phyloP scores from a whole-genome alignment of 768 basidiomycete genomes.

The Rhodotorula graminis region DNA sequence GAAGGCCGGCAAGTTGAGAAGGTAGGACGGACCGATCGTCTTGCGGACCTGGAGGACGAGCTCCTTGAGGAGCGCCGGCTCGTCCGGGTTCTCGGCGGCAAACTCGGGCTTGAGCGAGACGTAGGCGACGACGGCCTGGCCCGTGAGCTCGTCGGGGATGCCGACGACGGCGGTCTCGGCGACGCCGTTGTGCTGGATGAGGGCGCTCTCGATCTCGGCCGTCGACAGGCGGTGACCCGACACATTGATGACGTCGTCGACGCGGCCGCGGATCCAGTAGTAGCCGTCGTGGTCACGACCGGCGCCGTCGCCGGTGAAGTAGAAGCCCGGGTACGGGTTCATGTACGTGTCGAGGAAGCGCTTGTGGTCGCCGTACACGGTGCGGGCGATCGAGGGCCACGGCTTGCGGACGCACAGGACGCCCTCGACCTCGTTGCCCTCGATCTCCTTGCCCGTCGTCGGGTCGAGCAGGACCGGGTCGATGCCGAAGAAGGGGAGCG shows the following conservation, averaged over 20 bases:
- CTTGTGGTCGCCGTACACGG: conserved; percentile 86
- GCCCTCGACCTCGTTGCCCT: conserved; percentile 81
- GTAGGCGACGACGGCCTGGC: conserved; percentile 90
- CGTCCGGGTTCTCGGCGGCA: conserved; percentile 64
- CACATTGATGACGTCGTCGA: conserved; percentile 90
- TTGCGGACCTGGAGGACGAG: conserved; percentile 84
- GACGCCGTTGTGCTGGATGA: conserved; percentile 89
- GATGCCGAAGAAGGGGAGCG: conserved; percentile 96
- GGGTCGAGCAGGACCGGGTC: conserved; percentile 83
- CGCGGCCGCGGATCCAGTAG: conserved; percentile 93
- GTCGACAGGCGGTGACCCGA: conserved; percentile 95
- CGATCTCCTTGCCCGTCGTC: conserved; percentile 64
- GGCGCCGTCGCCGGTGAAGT: conserved; percentile 97
- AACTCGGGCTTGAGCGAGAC: conserved; percentile 95
- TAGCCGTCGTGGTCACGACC: conserved; percentile 91
- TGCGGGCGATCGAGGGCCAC: conserved; percentile 94
- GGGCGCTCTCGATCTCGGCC: conserved; percentile 93
- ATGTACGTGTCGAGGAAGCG: conserved; percentile 74
- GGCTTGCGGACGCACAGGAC: conserved; percentile 77
- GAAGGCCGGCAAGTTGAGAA: too few relatives aligned
- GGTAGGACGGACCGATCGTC: conserved; percentile 76
- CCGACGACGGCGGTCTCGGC: conserved; percentile 95
- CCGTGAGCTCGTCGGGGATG: conserved; percentile 72
- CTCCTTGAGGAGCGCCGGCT: conserved; percentile 71
- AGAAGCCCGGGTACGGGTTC: conserved; percentile 74